Percentiles rank a stretch among this genome's conserved stretches.
Evolutionary conservation across 805 yeast species (phyloP).

Genomic region (Lipomyces spencermartinsiae): DNA sequence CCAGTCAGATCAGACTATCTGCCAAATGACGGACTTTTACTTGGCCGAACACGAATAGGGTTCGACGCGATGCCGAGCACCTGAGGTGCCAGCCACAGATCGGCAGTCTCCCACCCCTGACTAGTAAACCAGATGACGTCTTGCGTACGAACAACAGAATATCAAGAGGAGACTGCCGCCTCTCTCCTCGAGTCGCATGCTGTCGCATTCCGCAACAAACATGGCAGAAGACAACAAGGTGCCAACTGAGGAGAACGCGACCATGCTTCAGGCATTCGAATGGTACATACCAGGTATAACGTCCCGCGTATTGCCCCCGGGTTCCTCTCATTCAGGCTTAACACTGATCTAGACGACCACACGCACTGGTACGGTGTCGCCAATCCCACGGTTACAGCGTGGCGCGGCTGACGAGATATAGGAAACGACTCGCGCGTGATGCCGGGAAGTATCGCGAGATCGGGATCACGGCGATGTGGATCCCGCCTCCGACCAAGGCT

Average conservation of each 20-base stretch:
- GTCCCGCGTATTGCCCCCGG: neutral
- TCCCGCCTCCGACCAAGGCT: slow-evolving; percentile 37
- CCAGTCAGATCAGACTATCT: no score
- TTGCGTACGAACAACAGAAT: no score
- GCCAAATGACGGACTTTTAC: no score
- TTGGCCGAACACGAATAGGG: no score
- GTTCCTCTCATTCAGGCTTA: neutral
- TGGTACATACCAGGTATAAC: slow-evolving; percentile 34
- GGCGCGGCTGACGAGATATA: neutral
- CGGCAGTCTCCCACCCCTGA: no score
- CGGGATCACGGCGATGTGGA: slow-evolving; percentile 34
- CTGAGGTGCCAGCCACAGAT: no score
- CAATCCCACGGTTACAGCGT: no score
- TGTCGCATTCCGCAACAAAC: no score
- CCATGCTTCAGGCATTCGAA: slow-evolving; percentile 37
- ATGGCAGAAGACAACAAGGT: slow-evolving; percentile 11
- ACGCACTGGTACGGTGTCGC: slow-evolving; percentile 26
- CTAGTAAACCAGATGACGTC: no score
- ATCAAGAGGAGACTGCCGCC: no score
- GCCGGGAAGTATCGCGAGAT: slow-evolving; percentile 24
- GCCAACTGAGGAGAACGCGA: slow-evolving; percentile 34
- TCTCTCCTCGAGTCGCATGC: no score
- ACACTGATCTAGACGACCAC: slow-evolving; percentile 27
- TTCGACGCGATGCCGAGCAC: no score
- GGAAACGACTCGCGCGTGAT: slow-evolving; percentile 26